A percentile compares a stretch with the other conserved stretches of the same genome.
Conservation (phyloP, 2,329 filamentous ascomycete species). For the Penicillium sp. region DNA sequence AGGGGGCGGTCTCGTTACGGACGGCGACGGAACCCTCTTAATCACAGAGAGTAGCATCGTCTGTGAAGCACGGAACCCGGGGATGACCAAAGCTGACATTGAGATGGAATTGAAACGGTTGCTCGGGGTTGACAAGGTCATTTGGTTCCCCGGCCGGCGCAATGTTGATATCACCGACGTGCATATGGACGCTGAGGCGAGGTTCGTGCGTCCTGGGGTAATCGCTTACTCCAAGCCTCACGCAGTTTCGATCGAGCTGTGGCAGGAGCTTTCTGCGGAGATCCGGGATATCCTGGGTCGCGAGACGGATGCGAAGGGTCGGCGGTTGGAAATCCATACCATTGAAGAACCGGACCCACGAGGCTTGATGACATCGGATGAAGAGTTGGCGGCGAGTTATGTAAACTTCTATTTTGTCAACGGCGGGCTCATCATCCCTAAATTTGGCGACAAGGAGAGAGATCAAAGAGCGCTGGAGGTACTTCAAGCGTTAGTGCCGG, state of each 20-base stretch:
- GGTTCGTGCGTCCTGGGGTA: slow-evolving; percentile 27
- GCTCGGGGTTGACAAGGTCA: slow-evolving; percentile 29
- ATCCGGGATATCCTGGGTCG: slow-evolving; percentile 17
- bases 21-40: slow-evolving; percentile 34
- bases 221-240: slow-evolving; percentile 26
- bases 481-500: slow-evolving; percentile 22
- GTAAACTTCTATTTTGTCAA: slow-evolving; percentile 35
- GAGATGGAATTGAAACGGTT: slow-evolving; percentile 25
- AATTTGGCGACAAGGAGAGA: slow-evolving; percentile 25
- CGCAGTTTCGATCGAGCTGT: slow-evolving; percentile 9
- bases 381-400: slow-evolving; percentile 25
- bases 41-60: slow-evolving; percentile 32
- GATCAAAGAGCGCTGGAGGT: slow-evolving; percentile 26
- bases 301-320: slow-evolving; percentile 26
- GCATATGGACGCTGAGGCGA: slow-evolving; percentile 30
- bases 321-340: slow-evolving; percentile 21
- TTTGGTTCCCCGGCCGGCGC: slow-evolving; percentile 30
- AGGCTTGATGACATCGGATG: slow-evolving; percentile 7
- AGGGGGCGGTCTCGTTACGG: slow-evolving; percentile 29
- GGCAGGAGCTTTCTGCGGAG: slow-evolving; percentile 21
- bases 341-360: slow-evolving; percentile 26
- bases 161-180: slow-evolving; percentile 31
- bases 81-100: slow-evolving; percentile 20
- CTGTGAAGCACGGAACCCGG: slow-evolving; percentile 29
- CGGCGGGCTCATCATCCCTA: slow-evolving; percentile 29